These are phyloP conservation scores for Globisporangium uncinulatum DNA, from an alignment of 352 stramenopile genomes.

Conservation along the genomic window DNA sequence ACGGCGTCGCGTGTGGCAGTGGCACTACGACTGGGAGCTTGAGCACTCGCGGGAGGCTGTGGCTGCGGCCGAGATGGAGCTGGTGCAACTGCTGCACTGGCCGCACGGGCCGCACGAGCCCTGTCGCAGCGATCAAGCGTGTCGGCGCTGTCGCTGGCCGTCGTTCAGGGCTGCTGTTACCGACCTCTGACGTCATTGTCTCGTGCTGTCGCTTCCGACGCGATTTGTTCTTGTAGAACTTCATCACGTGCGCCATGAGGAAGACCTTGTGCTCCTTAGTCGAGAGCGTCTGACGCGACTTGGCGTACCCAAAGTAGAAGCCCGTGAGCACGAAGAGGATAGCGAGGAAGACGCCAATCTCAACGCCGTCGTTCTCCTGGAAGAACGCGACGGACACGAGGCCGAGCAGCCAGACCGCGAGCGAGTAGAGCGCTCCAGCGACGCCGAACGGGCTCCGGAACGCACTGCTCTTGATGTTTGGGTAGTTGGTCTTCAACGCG, in stretches of 20 bases:
- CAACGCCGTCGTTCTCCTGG: conserved; percentile 20
- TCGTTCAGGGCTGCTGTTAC: background rate
- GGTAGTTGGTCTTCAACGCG: conserved; percentile 22
- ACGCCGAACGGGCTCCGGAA: conserved; percentile 29
- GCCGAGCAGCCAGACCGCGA: conserved; percentile 22
- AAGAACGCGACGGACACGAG: conserved; percentile 23
- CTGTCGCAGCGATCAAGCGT: conserved; percentile 7
- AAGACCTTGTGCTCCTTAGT: conserved; percentile 26
- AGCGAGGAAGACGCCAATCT: conserved; percentile 12
- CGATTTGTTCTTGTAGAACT: conserved; percentile 16
- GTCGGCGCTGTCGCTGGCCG: conserved; percentile 1
- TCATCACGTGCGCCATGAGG: conserved; percentile 28
- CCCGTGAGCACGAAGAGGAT: conserved; percentile 14
- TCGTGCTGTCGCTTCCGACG: conserved; percentile 9
- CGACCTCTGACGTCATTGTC: background rate
- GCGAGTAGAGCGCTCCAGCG: conserved; percentile 21
- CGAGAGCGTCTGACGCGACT: conserved; percentile 26
- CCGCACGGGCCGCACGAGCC: conserved; percentile 12
- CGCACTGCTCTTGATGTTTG: conserved; percentile 20
- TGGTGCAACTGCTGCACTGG: conserved; percentile 1
- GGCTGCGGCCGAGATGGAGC: conserved; percentile 3
- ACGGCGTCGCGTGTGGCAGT: conserved; percentile 6
- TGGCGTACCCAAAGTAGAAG: conserved; percentile 26
- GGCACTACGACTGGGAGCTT: conserved; percentile 8
- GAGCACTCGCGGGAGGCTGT: background rate